A percentile compares a stretch with the other conserved stretches of the same genome.
phyloP scores from a whole-genome alignment of 176 grass and related monocot genomes.

The Zoysia pacifica region DNA sequence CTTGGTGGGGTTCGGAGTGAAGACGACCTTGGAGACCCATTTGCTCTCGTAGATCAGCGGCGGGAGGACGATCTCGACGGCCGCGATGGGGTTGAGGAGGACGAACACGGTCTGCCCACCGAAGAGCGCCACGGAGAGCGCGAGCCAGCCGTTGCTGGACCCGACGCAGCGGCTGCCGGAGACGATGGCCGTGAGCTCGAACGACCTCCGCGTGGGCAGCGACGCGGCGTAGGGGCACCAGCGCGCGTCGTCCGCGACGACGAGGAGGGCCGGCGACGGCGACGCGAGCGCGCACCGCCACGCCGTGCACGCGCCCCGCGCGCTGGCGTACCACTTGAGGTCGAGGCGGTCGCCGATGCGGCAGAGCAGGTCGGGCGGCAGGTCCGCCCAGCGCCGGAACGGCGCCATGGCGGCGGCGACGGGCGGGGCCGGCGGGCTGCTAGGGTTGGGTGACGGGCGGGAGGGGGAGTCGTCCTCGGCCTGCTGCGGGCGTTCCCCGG shows the following conservation, averaged over 20 bases:
- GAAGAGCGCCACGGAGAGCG: constrained; percentile 49
- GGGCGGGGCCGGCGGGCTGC: background rate
- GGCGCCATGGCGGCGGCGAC: constrained; percentile 39
- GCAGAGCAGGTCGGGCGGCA: constrained; percentile 56
- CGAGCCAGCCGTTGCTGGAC: constrained; percentile 68
- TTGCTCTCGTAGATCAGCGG: constrained; percentile 61
- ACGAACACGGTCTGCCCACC: constrained; percentile 43
- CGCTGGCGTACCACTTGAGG: constrained; percentile 61
- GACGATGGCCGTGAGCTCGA: constrained; percentile 53
- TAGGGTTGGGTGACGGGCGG: constrained; percentile 22
- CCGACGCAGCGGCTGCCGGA: constrained; percentile 46
- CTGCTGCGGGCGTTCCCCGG: background rate
- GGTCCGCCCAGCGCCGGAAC: constrained; percentile 60
- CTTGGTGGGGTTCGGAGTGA: constrained; percentile 48
- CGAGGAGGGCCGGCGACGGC: constrained; percentile 47
- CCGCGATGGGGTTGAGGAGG: constrained; percentile 56
- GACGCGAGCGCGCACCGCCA: constrained; percentile 53
- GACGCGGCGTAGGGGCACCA: constrained; percentile 47
- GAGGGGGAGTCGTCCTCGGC: background rate
- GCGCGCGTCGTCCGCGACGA: constrained; percentile 46
- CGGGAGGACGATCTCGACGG: constrained; percentile 52
- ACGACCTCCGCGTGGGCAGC: constrained; percentile 46
- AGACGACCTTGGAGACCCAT: constrained; percentile 65
- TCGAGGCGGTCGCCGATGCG: constrained; percentile 55
- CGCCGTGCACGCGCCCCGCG: constrained; percentile 49